Conservation (phyloP, 2,329 filamentous ascomycete genomes). For the Ophiobolus disseminans region DNA sequence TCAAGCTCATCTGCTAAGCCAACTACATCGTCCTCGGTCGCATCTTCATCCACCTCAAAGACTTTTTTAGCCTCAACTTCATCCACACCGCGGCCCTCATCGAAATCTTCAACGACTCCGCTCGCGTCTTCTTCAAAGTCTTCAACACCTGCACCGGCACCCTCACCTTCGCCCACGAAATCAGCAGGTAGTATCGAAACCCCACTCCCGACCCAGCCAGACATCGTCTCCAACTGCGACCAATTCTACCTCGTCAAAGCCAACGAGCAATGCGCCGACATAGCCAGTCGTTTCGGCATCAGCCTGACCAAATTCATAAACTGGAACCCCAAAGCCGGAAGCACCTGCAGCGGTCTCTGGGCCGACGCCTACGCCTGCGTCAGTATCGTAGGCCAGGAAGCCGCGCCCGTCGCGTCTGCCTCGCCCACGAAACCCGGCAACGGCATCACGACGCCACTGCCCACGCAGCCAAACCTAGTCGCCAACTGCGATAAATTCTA, state of each 20-base stretch:
- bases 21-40: too few species aligned
- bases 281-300: constrained; percentile 11
- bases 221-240: constrained; percentile 14
- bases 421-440: constrained; percentile 6
- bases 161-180: too few species aligned
- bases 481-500: constrained; percentile 12
- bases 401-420: too few species aligned
- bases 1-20: too few species aligned
- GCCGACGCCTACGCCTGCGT: too few species aligned
- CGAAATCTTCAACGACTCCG: neutral
- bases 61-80: too few species aligned
- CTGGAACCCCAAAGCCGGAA: too few species aligned
- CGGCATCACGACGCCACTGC: constrained; percentile 9
- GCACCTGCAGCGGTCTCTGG: too few species aligned
- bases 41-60: too few species aligned
- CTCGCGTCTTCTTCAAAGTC: neutral
- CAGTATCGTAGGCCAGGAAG: too few species aligned
- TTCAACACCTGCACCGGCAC: too few species aligned
- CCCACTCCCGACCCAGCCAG: constrained; percentile 11
- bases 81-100: neutral
- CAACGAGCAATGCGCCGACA: constrained; percentile 9
- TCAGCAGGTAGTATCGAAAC: too few species aligned
- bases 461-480: constrained; percentile 8
- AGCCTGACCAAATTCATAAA: constrained; percentile 10
- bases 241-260: constrained; percentile 12